Conservation (phyloP, 306 rosid genomes). For the Medicago arabica region DNA sequence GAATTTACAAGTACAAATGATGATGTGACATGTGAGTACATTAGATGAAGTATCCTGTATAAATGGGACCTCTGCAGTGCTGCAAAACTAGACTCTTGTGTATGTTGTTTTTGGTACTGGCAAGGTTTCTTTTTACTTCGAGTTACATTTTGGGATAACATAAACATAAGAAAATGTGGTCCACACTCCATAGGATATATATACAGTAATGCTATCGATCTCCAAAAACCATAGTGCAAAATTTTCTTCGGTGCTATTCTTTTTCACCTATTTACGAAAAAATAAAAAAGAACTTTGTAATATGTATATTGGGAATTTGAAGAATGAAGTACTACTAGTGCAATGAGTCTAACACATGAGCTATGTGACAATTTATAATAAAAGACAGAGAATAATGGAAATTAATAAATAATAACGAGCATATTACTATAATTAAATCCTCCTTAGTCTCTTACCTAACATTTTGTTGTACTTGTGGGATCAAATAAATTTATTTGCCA, state of each 20-base stretch:
- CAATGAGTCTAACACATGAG: neutral
- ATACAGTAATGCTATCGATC: neutral
- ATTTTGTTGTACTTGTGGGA: neutral
- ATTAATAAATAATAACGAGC: constrained; percentile 17
- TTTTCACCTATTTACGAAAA: constrained; percentile 33
- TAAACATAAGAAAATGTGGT: constrained; percentile 38
- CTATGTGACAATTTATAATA: constrained; percentile 1
- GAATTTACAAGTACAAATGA: constrained; percentile 6
- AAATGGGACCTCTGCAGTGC: constrained; percentile 33
- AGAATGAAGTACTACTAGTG: neutral
- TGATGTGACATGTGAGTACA: neutral
- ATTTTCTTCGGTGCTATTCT: constrained; percentile 21
- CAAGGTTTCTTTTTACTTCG: constrained; percentile 44
- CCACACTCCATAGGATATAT: constrained; percentile 33
- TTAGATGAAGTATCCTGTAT: constrained; percentile 6
- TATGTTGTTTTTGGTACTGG: constrained; percentile 46
- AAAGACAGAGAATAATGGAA: constrained; percentile 30
- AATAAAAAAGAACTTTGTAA: neutral
- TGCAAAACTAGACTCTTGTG: constrained; percentile 36
- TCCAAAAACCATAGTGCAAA: neutral
- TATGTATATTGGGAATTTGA: neutral
- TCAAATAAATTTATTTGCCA: no score
- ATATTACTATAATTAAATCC: constrained; percentile 28
- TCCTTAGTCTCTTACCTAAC: constrained; percentile 9
- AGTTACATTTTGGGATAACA: constrained; percentile 44